Percentiles rank a stretch among this genome's conserved stretches.
Conservation (phyloP, 345 rosid genomes). For the Isatis tinctoria region DNA sequence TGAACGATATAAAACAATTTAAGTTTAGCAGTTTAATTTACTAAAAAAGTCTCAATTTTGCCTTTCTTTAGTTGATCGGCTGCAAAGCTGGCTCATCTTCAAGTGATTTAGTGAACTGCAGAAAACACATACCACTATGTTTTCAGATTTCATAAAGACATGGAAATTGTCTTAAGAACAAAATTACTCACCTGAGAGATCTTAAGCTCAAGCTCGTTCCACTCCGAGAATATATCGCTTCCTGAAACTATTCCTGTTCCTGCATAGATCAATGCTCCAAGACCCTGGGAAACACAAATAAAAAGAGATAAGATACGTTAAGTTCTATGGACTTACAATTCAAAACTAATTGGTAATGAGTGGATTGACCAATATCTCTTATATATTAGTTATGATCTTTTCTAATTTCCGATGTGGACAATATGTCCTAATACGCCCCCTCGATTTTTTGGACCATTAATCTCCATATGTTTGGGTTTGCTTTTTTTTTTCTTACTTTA, state of each 20-base stretch:
- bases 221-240: slow-evolving; percentile 69
- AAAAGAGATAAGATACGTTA: slow-evolving; percentile 12
- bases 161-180: neutral
- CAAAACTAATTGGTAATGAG: too few relatives aligned
- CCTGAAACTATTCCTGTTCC: slow-evolving; percentile 89
- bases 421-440: too few relatives aligned
- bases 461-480: too few relatives aligned
- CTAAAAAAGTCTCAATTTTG: neutral
- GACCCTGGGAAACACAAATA: slow-evolving; percentile 41
- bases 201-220: slow-evolving; percentile 91
- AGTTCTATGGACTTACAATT: too few relatives aligned
- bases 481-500: too few relatives aligned
- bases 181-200: slow-evolving; percentile 65
- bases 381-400: too few relatives aligned
- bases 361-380: too few relatives aligned
- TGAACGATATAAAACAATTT: neutral
- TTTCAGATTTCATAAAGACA: neutral
- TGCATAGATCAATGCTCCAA: slow-evolving; percentile 76
- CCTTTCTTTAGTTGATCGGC: slow-evolving; percentile 30
- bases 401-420: too few relatives aligned
- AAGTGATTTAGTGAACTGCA: slow-evolving; percentile 74
- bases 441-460: too few relatives aligned
- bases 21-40: neutral
- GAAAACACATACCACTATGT: neutral
- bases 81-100: slow-evolving; percentile 57